Evolutionary conservation across 305 asterid genomes (phyloP).

Genomic region (Rubia peregrina): DNA sequence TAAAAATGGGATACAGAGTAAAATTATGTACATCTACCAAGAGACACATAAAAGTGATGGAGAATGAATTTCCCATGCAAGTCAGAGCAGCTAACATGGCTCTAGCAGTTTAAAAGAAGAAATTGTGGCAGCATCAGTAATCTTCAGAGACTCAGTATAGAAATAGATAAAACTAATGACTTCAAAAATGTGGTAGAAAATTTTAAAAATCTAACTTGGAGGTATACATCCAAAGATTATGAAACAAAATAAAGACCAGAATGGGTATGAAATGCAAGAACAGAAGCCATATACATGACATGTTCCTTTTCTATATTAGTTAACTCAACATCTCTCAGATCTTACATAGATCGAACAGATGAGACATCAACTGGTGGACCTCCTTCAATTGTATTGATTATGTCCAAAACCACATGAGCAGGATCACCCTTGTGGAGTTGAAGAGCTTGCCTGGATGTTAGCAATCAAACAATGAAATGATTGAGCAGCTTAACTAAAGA

Average conservation of each 20-base stretch:
- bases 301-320: background rate
- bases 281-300: background rate
- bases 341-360: constrained; percentile 97
- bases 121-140: background rate
- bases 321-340: constrained; percentile 15
- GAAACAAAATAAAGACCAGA: background rate
- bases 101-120: background rate
- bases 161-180: background rate
- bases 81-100: background rate
- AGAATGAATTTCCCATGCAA: background rate
- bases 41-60: background rate
- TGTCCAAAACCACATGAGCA: constrained; percentile 66
- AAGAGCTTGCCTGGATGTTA: constrained; percentile 86
- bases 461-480: constrained; percentile 1
- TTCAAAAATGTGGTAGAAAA: background rate
- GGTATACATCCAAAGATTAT: background rate
- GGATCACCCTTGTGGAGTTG: constrained; percentile 87
- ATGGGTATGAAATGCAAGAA: background rate
- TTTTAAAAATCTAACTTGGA: background rate
- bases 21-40: background rate
- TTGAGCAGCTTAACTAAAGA: background rate
- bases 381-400: constrained; percentile 87
- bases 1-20: background rate
- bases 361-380: constrained; percentile 97
- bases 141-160: background rate